phyloP scores from a whole-genome alignment of 148 eudicot species.

The Cornus controversa region DNA sequence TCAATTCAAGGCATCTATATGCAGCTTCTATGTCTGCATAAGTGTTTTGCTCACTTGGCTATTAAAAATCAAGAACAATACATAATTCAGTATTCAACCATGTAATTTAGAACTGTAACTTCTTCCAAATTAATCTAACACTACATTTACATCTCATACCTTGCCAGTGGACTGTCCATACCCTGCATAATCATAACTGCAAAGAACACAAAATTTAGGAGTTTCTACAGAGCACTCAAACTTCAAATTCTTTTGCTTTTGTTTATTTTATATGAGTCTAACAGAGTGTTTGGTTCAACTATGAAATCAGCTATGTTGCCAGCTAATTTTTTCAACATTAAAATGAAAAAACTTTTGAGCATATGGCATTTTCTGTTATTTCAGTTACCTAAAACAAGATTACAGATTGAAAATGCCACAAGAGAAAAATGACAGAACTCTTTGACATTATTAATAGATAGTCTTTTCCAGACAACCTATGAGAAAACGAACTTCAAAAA shows the following conservation, averaged over 20 bases:
- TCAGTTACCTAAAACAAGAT: too few relatives aligned
- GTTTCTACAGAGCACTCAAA: constrained; percentile 10
- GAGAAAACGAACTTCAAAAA: too few relatives aligned
- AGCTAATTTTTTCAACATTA: background rate
- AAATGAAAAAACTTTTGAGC: background rate
- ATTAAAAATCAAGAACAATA: constrained; percentile 11
- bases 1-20: constrained; percentile 76
- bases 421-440: too few relatives aligned
- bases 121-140: constrained; percentile 3
- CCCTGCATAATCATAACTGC: constrained; percentile 94
- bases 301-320: background rate
- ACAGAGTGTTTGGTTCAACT: background rate
- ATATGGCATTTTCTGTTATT: background rate
- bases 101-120: background rate
- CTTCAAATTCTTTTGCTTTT: background rate
- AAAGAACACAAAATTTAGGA: constrained; percentile 16
- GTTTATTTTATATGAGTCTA: background rate
- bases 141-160: constrained; percentile 35
- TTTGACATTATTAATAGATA: background rate
- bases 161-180: constrained; percentile 92
- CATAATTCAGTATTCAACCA: constrained; percentile 10
- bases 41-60: constrained; percentile 95
- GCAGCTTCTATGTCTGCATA: constrained; percentile 95
- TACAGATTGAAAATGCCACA: too few relatives aligned
- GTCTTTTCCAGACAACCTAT: too few relatives aligned